Evolutionary conservation across 208 protist genomes (phyloP).

Genomic region (Wallacemonas sp.): DNA sequence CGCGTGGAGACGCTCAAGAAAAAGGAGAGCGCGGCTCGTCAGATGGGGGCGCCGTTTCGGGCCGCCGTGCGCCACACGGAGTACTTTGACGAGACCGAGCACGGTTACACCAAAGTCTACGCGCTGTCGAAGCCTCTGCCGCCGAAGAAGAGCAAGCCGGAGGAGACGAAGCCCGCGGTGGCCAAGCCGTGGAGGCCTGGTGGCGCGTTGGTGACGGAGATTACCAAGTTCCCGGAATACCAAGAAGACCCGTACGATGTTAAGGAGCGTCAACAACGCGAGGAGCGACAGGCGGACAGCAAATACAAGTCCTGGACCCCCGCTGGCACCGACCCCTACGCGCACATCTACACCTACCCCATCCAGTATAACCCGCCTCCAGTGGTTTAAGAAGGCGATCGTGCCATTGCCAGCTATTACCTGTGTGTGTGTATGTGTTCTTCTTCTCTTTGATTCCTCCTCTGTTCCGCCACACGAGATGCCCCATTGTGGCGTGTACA

Average conservation of each 20-base stretch:
- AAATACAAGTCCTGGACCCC: slow-evolving; percentile 77
- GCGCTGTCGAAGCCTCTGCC: slow-evolving; percentile 72
- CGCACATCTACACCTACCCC: slow-evolving; percentile 78
- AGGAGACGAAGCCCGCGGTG: slow-evolving; percentile 14
- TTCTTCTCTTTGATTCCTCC: too few relatives aligned
- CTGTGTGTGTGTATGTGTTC: slow-evolving; percentile 13
- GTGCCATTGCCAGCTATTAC: background rate
- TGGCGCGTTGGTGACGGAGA: slow-evolving; percentile 63
- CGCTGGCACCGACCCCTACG: slow-evolving; percentile 71
- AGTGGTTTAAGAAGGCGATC: slow-evolving; percentile 28
- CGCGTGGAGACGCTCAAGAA: slow-evolving; percentile 29
- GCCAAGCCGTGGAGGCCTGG: slow-evolving; percentile 73
- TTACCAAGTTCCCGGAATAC: slow-evolving; percentile 81
- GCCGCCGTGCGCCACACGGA: slow-evolving; percentile 55
- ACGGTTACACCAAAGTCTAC: slow-evolving; percentile 84
- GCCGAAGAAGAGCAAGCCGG: slow-evolving; percentile 40
- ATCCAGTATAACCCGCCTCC: slow-evolving; percentile 68
- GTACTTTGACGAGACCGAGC: slow-evolving; percentile 76
- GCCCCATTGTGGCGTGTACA: too few relatives aligned
- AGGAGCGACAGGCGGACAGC: slow-evolving; percentile 60
- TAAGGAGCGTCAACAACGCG: slow-evolving; percentile 72
- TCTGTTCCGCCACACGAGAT: too few relatives aligned
- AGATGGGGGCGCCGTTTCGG: slow-evolving; percentile 56
- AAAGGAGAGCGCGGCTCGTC: slow-evolving; percentile 27
- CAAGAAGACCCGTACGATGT: slow-evolving; percentile 88